Evolutionary conservation across 805 yeast species (phyloP).

Genomic region (Yamadazyma tumulicola): DNA sequence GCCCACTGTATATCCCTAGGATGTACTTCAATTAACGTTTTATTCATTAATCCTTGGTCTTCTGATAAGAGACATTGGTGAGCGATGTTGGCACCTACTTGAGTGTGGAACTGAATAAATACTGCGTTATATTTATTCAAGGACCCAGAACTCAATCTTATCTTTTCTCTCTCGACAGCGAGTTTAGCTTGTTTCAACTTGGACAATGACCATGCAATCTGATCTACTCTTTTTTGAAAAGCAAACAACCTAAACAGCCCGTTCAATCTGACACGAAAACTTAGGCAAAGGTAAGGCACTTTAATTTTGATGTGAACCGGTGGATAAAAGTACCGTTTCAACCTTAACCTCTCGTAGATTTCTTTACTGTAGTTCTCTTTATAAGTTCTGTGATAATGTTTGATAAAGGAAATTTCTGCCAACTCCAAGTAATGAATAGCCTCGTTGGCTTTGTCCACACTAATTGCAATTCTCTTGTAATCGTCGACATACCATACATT

Average conservation of each 20-base stretch:
- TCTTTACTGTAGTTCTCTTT: slow-evolving; percentile 3
- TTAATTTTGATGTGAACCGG: slow-evolving; percentile 21
- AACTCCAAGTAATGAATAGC: slow-evolving; percentile 28
- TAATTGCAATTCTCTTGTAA: slow-evolving; percentile 16
- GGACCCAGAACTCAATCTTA: slow-evolving; percentile 14
- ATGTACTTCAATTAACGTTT: slow-evolving; percentile 49
- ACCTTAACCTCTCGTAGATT: background rate
- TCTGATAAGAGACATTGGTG: slow-evolving; percentile 53
- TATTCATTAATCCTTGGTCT: slow-evolving; percentile 39
- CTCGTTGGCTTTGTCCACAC: slow-evolving; percentile 20
- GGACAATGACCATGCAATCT: slow-evolving; percentile 27
- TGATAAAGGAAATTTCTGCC: slow-evolving; percentile 20
- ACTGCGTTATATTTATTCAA: slow-evolving; percentile 38
- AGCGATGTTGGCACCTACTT: slow-evolving; percentile 58
- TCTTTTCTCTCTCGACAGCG: slow-evolving; percentile 19
- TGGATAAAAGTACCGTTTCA: slow-evolving; percentile 26
- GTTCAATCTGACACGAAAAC: slow-evolving; percentile 22
- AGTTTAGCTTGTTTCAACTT: slow-evolving; percentile 13
- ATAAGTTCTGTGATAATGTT: slow-evolving; percentile 11
- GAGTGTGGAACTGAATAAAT: slow-evolving; percentile 60
- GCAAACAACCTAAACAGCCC: slow-evolving; percentile 25
- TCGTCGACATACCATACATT: slow-evolving; percentile 57
- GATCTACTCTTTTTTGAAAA: slow-evolving; percentile 18
- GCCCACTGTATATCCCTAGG: slow-evolving; percentile 73
- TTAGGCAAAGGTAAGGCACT: slow-evolving; percentile 3